A percentile compares a stretch with the other conserved stretches of the same genome.
phyloP scores from a whole-genome alignment of 2,329 filamentous ascomycete genomes.

The Sporothrix pallida region DNA sequence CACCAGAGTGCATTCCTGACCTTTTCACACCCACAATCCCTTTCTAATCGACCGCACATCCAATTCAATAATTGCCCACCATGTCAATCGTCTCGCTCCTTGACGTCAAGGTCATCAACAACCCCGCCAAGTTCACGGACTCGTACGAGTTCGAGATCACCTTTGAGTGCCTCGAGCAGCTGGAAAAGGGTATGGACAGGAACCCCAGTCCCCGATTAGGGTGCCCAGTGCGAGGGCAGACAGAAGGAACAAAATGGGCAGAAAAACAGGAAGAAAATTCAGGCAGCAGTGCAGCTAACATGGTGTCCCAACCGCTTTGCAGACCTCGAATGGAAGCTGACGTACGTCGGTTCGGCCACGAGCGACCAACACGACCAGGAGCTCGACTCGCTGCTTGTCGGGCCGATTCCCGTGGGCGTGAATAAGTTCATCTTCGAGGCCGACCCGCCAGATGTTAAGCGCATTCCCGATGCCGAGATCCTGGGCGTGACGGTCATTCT shows the following conservation, averaged over 20 bases:
- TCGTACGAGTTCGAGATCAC: conserved; percentile 98
- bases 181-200: conserved; percentile 77
- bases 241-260: background rate
- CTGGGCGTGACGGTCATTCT: conserved; percentile 97
- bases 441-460: conserved; percentile 84
- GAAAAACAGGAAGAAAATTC: background rate
- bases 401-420: conserved; percentile 94
- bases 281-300: conserved; percentile 21
- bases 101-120: conserved; percentile 95
- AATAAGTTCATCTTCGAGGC: conserved; percentile 99
- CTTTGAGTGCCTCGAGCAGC: conserved; percentile 92
- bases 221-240: background rate
- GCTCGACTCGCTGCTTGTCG: conserved; percentile 93
- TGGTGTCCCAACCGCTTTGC: conserved; percentile 6
- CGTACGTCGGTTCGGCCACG: conserved; percentile 96
- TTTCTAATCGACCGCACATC: background rate
- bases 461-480: conserved; percentile 93
- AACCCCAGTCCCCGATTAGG: background rate
- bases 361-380: conserved; percentile 98
- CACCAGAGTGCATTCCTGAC: background rate
- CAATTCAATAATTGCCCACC: conserved; percentile 43
- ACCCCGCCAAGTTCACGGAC: conserved; percentile 90
- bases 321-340: conserved; percentile 99
- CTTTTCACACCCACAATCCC: background rate
- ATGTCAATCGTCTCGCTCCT: conserved; percentile 98